Conservation (phyloP, 2,329 filamentous ascomycete species). For the Paecilomyces formosus region DNA sequence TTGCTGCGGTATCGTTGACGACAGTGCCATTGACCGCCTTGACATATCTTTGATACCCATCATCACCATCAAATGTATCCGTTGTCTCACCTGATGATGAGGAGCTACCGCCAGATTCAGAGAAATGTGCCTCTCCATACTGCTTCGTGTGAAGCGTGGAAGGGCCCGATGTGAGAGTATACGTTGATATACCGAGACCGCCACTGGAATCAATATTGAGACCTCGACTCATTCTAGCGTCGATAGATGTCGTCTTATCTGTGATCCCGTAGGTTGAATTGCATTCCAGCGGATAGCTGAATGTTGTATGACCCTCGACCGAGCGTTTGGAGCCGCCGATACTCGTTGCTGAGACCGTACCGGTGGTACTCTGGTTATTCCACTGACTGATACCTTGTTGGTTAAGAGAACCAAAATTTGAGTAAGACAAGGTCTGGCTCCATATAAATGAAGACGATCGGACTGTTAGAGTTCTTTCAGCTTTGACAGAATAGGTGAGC, state of each 20-base stretch:
- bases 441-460: slow-evolving; percentile 45
- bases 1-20: slow-evolving; percentile 9
- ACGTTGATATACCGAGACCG: slow-evolving; percentile 48
- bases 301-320: slow-evolving; percentile 27
- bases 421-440: slow-evolving; percentile 52
- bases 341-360: slow-evolving; percentile 21
- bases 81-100: slow-evolving; percentile 21
- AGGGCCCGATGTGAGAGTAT: slow-evolving; percentile 43
- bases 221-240: slow-evolving; percentile 42
- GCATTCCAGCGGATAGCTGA: slow-evolving; percentile 55
- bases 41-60: slow-evolving; percentile 15
- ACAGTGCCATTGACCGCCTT: slow-evolving; percentile 20
- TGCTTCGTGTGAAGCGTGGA: slow-evolving; percentile 19
- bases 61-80: slow-evolving; percentile 17
- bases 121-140: slow-evolving; percentile 18
- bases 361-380: slow-evolving; percentile 45
- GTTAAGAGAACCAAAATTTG: slow-evolving; percentile 48
- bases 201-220: slow-evolving; percentile 38
- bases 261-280: slow-evolving; percentile 44
- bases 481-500: slow-evolving; percentile 52
- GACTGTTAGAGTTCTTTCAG: slow-evolving; percentile 49
- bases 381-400: slow-evolving; percentile 49
- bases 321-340: slow-evolving; percentile 30
- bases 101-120: slow-evolving; percentile 11
- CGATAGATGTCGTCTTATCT: slow-evolving; percentile 43